Conservation (phyloP, 305 asterid genomes). For the Fraxinus xanthoxyloides region DNA sequence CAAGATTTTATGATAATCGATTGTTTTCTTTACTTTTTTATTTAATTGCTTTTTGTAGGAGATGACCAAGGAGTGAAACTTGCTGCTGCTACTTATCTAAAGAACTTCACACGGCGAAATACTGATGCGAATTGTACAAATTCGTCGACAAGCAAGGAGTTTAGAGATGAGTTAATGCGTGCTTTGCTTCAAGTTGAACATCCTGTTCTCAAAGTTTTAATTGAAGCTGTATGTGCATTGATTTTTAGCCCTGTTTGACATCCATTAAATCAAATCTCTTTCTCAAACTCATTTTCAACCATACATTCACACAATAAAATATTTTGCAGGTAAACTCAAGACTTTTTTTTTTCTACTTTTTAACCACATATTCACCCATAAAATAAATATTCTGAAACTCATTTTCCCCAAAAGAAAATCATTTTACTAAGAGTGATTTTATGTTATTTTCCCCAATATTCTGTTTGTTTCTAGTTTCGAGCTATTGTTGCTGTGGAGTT, state of each 20-base stretch:
- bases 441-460: background rate
- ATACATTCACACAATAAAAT: background rate
- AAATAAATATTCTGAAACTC: background rate
- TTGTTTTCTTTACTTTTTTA: background rate
- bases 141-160: slow-evolving; percentile 29
- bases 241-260: background rate
- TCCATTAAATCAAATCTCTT: background rate
- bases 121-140: slow-evolving; percentile 8
- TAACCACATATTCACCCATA: background rate
- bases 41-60: slow-evolving; percentile 14
- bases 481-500: slow-evolving; percentile 34
- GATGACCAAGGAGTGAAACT: slow-evolving; percentile 32
- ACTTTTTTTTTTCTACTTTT: background rate
- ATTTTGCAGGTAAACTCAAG: background rate
- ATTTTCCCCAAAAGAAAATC: background rate
- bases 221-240: slow-evolving; percentile 33
- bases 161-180: slow-evolving; percentile 34
- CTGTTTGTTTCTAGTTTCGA: slow-evolving; percentile 32
- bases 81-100: slow-evolving; percentile 43
- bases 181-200: slow-evolving; percentile 37
- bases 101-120: slow-evolving; percentile 39
- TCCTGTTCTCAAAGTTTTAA: slow-evolving; percentile 33
- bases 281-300: background rate
- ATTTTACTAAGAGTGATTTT: background rate
- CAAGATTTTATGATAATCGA: background rate